Base-by-base conservation (phyloP, 176 grass and related monocot genomes). In the Cenchrus americanus region DNA sequence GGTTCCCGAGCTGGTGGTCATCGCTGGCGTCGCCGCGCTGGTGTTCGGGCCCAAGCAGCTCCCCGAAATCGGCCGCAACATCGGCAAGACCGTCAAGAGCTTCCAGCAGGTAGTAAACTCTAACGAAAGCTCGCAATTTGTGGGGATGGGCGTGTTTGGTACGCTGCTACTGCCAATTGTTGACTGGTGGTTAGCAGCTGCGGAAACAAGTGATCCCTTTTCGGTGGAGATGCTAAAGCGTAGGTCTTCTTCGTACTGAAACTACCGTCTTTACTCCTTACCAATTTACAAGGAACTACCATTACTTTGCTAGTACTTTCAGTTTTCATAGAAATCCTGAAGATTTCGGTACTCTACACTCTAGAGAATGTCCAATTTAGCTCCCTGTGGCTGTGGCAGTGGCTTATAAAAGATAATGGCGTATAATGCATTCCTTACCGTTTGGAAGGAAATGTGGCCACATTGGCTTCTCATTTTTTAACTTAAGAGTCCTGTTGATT, bases 71-170 rank as follows among this genome's bases (percentile, higher is more conserved):
- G 96, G 96, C 2, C 86, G 89, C 15, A 90, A 59, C 85, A 91
- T 98, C 78, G 96, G 96, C 67, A 98, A 95, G 91, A 95, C 93
- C 34, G 80, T 98, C 73, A 98, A 93, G 91, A 92, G 93, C 82
- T 98, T 98, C 85, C 96, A 98, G 76, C 93, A 95, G 96, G 96
- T 97, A n/a, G 0, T 42, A n/a, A 34, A n/a, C 61, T 37, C 47
- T 2, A 10, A 27, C 3, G 5, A 13, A 58, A 10, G 4, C 37
- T n/a, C 5, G 13, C 24, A 47, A 19, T 27, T 54, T 0, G 27
- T 69, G 1, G 11, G 43, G 54, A 10, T n/a, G 52, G 21, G 27
- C 34, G 34, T 37, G 34, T 82, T 19, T 37, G 10, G 34, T 37
- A 37, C 34, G 34, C 34, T 18, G 43, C 26, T 40, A 9, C 3